Evolutionary conservation across 1,139 yeast genomes (phyloP).

Genomic region (Diutina rugosa): DNA sequence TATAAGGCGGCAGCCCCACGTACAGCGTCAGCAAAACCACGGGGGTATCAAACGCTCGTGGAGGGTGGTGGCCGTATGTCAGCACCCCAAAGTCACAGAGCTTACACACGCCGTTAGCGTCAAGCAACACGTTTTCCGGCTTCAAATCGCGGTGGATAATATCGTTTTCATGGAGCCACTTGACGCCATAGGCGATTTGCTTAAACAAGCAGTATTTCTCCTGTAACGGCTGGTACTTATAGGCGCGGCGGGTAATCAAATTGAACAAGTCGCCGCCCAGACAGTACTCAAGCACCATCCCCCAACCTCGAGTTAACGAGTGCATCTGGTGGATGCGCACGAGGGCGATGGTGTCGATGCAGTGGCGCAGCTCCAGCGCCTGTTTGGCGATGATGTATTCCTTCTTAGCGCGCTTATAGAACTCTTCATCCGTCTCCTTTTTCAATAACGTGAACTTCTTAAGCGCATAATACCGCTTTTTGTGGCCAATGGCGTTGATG

Average conservation of each 20-base stretch:
- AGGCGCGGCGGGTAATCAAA: conserved; percentile 29
- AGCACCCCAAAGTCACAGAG: conserved; percentile 71
- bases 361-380: conserved; percentile 40
- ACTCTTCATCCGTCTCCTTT: conserved; percentile 52
- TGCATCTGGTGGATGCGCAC: conserved; percentile 46
- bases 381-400: conserved; percentile 51
- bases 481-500: conserved; percentile 27
- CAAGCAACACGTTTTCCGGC: conserved; percentile 50
- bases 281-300: conserved; percentile 56
- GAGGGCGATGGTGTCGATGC: conserved; percentile 41
- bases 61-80: conserved; percentile 46
- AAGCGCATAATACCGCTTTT: conserved; percentile 37
- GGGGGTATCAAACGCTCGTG: conserved; percentile 37
- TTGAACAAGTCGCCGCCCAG: conserved; percentile 40
- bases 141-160: conserved; percentile 55
- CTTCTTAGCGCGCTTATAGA: conserved; percentile 49
- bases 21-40: conserved; percentile 31
- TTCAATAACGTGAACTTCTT: conserved; percentile 52
- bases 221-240: conserved; percentile 25
- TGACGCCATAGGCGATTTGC: conserved; percentile 39
- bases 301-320: conserved; percentile 59
- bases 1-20: conserved; percentile 74
- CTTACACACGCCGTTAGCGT: conserved; percentile 47
- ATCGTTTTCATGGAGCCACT: conserved; percentile 41
- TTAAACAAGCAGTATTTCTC: conserved; percentile 56